A percentile compares a stretch with the other conserved stretches of the same genome.
These are phyloP conservation scores for Chlorella sp. DNA, from an alignment of 139 green algal species.

Conservation along the genomic window DNA sequence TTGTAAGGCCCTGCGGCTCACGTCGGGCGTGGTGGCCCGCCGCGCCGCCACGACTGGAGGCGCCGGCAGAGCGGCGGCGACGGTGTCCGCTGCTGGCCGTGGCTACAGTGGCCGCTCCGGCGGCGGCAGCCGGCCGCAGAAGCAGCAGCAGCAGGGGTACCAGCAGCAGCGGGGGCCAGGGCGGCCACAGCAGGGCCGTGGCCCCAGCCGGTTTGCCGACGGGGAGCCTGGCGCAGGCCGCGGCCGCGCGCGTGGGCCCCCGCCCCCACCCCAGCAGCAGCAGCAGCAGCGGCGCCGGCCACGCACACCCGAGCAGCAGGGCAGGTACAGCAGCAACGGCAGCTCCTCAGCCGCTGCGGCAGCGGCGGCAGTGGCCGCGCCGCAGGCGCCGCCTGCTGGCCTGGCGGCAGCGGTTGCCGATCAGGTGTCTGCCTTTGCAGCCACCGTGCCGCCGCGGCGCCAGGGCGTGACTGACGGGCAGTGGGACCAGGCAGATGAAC, in stretches of 20 bases:
- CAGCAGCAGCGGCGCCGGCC: too few species aligned
- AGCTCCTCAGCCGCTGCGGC: too few species aligned
- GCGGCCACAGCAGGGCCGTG: background rate
- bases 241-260: too few species aligned
- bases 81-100: background rate
- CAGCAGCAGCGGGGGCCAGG: background rate
- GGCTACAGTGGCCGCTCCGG: background rate
- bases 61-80: background rate
- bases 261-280: too few species aligned
- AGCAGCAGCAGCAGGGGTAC: slow-evolving; percentile 10
- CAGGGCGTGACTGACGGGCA: slow-evolving; percentile 54
- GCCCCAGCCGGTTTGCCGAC: background rate
- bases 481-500: slow-evolving; percentile 52
- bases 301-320: too few species aligned
- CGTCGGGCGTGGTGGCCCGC: too few species aligned
- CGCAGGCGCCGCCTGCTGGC: background rate
- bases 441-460: slow-evolving; percentile 32
- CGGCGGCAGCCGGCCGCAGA: background rate
- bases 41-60: too few species aligned
- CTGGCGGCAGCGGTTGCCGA: slow-evolving; percentile 15
- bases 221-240: background rate
- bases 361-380: too few species aligned
- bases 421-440: slow-evolving; percentile 6
- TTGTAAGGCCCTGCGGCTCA: too few species aligned
- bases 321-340: too few species aligned